Conservation (phyloP, 352 stramenopile genomes). For the Pythium monospermum region DNA sequence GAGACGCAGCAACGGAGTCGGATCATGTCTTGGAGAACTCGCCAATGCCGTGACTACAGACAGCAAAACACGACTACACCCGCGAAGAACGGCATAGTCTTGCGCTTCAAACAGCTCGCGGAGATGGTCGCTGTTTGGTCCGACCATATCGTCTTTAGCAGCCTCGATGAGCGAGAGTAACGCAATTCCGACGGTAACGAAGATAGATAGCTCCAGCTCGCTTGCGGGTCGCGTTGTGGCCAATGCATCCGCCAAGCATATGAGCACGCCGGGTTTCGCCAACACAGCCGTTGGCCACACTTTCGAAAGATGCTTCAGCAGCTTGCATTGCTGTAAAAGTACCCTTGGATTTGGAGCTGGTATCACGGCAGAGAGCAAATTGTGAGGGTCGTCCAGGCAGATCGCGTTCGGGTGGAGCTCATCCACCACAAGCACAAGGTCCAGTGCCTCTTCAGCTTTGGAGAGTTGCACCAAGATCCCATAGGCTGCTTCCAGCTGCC, state of each 20-base stretch:
- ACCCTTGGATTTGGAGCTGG: neutral
- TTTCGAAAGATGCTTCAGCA: constrained; percentile 6
- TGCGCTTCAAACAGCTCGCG: neutral
- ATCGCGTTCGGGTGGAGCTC: constrained; percentile 13
- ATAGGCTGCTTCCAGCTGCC: constrained; percentile 6
- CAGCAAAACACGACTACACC: no score
- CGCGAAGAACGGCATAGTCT: constrained; percentile 2
- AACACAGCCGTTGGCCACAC: neutral
- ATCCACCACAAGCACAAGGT: constrained; percentile 6
- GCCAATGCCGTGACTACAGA: no score
- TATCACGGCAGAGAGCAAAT: constrained; percentile 1
- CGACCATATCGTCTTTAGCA: neutral
- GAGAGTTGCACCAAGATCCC: constrained; percentile 10
- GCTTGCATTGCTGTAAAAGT: constrained; percentile 15
- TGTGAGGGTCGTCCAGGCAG: constrained; percentile 11
- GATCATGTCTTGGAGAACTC: no score
- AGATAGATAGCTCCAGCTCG: no score
- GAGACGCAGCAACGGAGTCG: no score
- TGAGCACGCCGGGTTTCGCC: neutral
- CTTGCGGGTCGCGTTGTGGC: neutral
- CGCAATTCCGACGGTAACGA: neutral
- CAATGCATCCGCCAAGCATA: neutral
- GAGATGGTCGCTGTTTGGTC: neutral
- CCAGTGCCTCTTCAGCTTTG: constrained; percentile 4
- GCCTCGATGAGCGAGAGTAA: constrained; percentile 1